Evolutionary conservation across 2,329 filamentous ascomycete genomes (phyloP).

Genomic region (Aspergillus transmontanensis): DNA sequence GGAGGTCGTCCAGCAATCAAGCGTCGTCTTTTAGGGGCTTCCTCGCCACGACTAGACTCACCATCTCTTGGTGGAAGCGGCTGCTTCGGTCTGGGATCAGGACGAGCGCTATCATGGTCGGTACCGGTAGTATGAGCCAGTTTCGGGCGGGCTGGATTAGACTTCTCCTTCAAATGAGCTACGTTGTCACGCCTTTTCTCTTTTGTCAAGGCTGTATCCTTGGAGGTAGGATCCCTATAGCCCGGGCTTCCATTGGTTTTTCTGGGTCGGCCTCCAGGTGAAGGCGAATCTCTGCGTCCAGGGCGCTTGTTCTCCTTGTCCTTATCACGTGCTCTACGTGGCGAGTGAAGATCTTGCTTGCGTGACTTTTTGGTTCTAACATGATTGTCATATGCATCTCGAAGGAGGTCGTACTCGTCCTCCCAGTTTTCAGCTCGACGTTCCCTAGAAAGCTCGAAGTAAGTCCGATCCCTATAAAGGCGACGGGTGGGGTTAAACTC

Average conservation of each 20-base stretch:
- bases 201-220: slow-evolving; percentile 27
- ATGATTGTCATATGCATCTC: slow-evolving; percentile 57
- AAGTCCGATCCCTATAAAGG: slow-evolving; percentile 74
- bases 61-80: slow-evolving; percentile 30
- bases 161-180: slow-evolving; percentile 29
- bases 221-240: slow-evolving; percentile 28
- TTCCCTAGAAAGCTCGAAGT: slow-evolving; percentile 82
- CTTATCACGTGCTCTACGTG: slow-evolving; percentile 41
- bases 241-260: slow-evolving; percentile 36
- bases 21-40: slow-evolving; percentile 41
- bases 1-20: slow-evolving; percentile 46
- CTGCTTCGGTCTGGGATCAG: slow-evolving; percentile 33
- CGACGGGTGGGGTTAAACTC: slow-evolving; percentile 79
- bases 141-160: slow-evolving; percentile 25
- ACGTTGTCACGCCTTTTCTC: slow-evolving; percentile 31
- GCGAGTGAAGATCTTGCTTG: slow-evolving; percentile 39
- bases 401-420: slow-evolving; percentile 79
- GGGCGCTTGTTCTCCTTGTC: slow-evolving; percentile 42
- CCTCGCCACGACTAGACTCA: slow-evolving; percentile 38
- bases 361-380: slow-evolving; percentile 33
- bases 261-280: slow-evolving; percentile 38
- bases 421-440: slow-evolving; percentile 87
- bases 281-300: slow-evolving; percentile 41
- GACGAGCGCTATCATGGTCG: slow-evolving; percentile 36
- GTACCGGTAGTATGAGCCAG: slow-evolving; percentile 27